Conservation (phyloP, 2,329 filamentous ascomycete species). For the Neonectria neomacrospora region DNA sequence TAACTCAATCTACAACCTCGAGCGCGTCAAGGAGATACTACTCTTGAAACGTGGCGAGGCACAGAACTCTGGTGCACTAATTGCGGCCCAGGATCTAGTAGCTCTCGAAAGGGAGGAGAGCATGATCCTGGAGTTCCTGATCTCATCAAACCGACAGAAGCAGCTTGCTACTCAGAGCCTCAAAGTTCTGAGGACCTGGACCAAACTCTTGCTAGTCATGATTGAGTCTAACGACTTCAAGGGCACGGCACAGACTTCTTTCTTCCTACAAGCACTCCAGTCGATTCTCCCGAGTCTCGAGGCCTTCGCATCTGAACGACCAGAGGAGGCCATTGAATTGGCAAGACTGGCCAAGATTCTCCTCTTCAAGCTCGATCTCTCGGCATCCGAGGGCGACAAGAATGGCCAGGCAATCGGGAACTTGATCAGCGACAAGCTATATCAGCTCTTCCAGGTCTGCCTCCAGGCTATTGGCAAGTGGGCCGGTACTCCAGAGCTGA, state of each 20-base stretch:
- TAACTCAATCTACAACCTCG: slow-evolving; percentile 72
- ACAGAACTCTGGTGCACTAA: slow-evolving; percentile 59
- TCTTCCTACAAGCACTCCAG: slow-evolving; percentile 88
- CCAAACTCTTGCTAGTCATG: slow-evolving; percentile 84
- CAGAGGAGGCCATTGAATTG: slow-evolving; percentile 78
- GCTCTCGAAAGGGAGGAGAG: slow-evolving; percentile 68
- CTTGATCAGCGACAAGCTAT: slow-evolving; percentile 87
- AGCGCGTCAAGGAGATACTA: slow-evolving; percentile 79
- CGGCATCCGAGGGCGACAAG: slow-evolving; percentile 51
- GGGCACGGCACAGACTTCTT: slow-evolving; percentile 75
- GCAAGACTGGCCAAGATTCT: slow-evolving; percentile 80
- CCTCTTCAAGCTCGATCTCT: slow-evolving; percentile 76
- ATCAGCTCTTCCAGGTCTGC: slow-evolving; percentile 90
- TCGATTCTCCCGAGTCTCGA: slow-evolving; percentile 90
- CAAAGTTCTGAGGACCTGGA: slow-evolving; percentile 83
- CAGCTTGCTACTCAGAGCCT: slow-evolving; percentile 68
- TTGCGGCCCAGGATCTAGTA: slow-evolving; percentile 60
- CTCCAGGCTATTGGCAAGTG: slow-evolving; percentile 82
- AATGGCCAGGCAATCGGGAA: slow-evolving; percentile 67
- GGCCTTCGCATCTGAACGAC: slow-evolving; percentile 74
- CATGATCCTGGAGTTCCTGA: slow-evolving; percentile 69
- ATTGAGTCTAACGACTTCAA: slow-evolving; percentile 85
- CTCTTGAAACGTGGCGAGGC: slow-evolving; percentile 74
- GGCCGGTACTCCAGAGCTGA: slow-evolving; percentile 75
- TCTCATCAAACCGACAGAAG: slow-evolving; percentile 71